Percentiles rank a stretch among this genome's conserved stretches.
These are phyloP conservation scores for Nissolia schottii DNA, from an alignment of 306 rosid species.

Conservation along the genomic window DNA sequence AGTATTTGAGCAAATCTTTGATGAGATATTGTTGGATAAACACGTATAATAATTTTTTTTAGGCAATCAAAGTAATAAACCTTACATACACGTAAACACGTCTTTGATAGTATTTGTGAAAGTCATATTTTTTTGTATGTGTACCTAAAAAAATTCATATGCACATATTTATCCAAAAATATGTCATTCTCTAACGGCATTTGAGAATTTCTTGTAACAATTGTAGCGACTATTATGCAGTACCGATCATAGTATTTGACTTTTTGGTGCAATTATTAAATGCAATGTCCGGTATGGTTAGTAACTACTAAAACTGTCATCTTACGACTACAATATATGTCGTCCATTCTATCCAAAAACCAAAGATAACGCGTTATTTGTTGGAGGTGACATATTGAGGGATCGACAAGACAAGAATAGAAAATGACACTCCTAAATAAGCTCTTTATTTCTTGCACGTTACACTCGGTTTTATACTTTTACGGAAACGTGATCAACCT, in stretches of 20 bases:
- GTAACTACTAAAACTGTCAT: slow-evolving; percentile 25
- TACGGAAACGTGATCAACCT: too few species aligned
- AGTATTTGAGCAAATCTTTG: too few species aligned
- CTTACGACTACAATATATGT: slow-evolving; percentile 6
- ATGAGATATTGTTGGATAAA: too few species aligned
- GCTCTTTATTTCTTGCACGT: slow-evolving; percentile 24
- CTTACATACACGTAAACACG: too few species aligned
- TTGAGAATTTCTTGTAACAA: too few species aligned
- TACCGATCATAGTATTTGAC: not conserved
- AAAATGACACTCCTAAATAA: not conserved
- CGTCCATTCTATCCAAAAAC: not conserved
- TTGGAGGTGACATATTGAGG: slow-evolving; percentile 15
- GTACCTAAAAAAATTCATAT: too few species aligned
- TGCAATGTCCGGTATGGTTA: not conserved
- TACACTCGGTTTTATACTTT: not conserved
- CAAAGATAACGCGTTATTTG: slow-evolving; percentile 24
- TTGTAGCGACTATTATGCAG: not conserved
- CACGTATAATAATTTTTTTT: too few species aligned
- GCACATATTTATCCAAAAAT: too few species aligned
- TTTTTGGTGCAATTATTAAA: not conserved
- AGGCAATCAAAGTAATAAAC: too few species aligned
- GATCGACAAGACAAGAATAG: not conserved
- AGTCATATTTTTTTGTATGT: too few species aligned
- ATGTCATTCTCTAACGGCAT: too few species aligned
- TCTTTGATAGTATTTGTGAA: too few species aligned